Base-by-base conservation (phyloP, 2,329 filamentous ascomycete genomes). In the Fusarium secorum region DNA sequence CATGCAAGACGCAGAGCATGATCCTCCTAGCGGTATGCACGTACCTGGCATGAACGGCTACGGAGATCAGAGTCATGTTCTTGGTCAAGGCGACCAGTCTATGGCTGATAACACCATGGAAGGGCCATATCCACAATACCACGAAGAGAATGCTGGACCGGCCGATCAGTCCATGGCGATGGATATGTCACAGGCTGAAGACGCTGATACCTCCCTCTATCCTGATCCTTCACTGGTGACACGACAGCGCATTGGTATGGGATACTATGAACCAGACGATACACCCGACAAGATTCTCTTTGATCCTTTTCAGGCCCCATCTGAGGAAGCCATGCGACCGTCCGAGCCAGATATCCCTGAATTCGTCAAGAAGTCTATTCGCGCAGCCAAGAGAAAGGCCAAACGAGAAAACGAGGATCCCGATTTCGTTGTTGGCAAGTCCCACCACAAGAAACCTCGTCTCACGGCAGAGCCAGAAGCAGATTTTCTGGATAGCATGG, bases 221-320 rank as follows among this genome's bases (percentile, higher is more conserved):
- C 85, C 86, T 0, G 86, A 88, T 62, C 85, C 85, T 11, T 80
- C 84, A n/a, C 74, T 81, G 38, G 76, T 84, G 39, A 80, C 79
- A 42, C 81, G 80, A n/a, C 84, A 85, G 54, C 81, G 85, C 35
- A 86, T 89, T 68, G 88, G 88, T 20, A 86, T 88, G 82, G 87
- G 87, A 14, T 89, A 89, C 76, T 90, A 89, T 74, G 84, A 89
- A 61, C 87, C 88, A 71, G 86, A 88, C 64, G 85, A 88, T 70
- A 84, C 83, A 26, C 83, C 85, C 4, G 86, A 89, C 75, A 87
- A 82, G 73, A 89, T 89, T 75, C 76, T 89, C 6, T 90, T 89
- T 63, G 86, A 90, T 68, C 85, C 85, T 13, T 89, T 88, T 73
- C 85, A 89, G 70, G 82, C 82, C 32, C 87, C 87, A 9, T 79